A percentile compares a stretch with the other conserved stretches of the same genome.
Conservation (phyloP, 1,139 yeast genomes). For the Yarrowia galli region DNA sequence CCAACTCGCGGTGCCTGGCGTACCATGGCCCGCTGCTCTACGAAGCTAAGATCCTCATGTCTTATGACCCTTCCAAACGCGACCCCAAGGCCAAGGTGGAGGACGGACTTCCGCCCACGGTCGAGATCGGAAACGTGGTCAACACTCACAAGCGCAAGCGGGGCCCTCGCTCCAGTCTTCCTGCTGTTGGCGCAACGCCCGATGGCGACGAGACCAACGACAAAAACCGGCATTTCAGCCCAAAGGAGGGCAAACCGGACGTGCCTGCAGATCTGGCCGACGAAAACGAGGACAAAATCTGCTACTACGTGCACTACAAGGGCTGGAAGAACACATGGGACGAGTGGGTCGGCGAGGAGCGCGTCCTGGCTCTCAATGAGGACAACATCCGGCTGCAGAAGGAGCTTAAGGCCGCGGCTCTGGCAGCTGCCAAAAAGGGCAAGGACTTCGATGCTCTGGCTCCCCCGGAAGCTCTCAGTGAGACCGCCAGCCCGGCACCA, state of each 20-base stretch:
- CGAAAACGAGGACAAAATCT: conserved; percentile 52
- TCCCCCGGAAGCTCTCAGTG: conserved; percentile 28
- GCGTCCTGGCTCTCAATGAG: conserved; percentile 72
- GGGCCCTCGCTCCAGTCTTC: conserved; percentile 40
- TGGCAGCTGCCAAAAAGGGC: conserved; percentile 50
- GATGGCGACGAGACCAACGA: conserved; percentile 44
- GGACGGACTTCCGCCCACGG: conserved; percentile 51
- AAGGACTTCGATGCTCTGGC: conserved; percentile 38
- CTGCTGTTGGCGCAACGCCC: conserved; percentile 42
- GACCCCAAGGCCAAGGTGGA: conserved; percentile 49
- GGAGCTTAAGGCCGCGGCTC: conserved; percentile 63
- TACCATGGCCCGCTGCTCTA: conserved; percentile 91
- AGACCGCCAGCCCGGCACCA: conserved; percentile 33
- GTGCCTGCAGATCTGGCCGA: conserved; percentile 57
- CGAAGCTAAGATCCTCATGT: conserved; percentile 80
- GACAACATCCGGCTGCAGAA: conserved; percentile 72
- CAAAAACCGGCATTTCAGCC: conserved; percentile 29
- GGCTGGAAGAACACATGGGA: conserved; percentile 99
- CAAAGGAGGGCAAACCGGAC: conserved; percentile 34
- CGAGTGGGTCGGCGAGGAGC: conserved; percentile 83
- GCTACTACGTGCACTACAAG: conserved; percentile 82
- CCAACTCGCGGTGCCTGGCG: conserved; percentile 64
- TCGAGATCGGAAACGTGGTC: conserved; percentile 48
- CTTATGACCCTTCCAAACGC: conserved; percentile 61
- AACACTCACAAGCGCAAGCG: conserved; percentile 42